Evolutionary conservation across 108 stramenopile genomes (phyloP), one percentile per base, ranked within the genome.

Genomic region (Phaeodactylum tricornutum): DNA sequence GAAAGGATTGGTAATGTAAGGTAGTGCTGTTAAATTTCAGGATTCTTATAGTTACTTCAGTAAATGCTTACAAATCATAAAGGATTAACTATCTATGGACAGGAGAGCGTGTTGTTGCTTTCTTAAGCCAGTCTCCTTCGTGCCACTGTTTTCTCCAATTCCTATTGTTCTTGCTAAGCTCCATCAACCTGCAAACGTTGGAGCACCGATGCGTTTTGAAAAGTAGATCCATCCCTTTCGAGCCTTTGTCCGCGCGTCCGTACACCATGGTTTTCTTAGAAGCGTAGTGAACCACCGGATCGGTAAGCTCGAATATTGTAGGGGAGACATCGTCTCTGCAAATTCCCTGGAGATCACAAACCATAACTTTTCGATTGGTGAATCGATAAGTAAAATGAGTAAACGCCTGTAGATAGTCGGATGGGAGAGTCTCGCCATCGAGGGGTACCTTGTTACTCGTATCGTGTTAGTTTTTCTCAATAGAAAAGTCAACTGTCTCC

Each of bases 261-360:
- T 50, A 73, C 16, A 72, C 71, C 51, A 62, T 60, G 2, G 56
- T 28, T 4, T 62, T 60, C 50, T 51, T 61, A 3, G 27, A 48
- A 8, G 65, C 67, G 53, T 71, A 71, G 32, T 79, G 77, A 20
- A 80, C 66, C 1, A 68, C 78, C 14, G 78, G 78, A 52, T 80
- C 78, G 1, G 73, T 80, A 51, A 80, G 40, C 47, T 72, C 67
- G 41, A 80, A 72, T 0, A 57, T 65, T 6, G 77, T 71, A 14
- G 75, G 75, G 1, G 57, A 31, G 49, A 62, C 20, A 28, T 60
- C 77, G 2, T 61, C 70, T 43, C 73, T 74, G 63, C 57, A 68
- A 9, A 78, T 55, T 49, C 77, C 77, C 46, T 79, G 73, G 0
- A 79, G 58, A 33, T 79, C 77, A 39, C 72, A 74, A 0, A 74